Evolutionary conservation across 2,329 filamentous ascomycete species (phyloP).

Genomic region (Xylariales sp.): DNA sequence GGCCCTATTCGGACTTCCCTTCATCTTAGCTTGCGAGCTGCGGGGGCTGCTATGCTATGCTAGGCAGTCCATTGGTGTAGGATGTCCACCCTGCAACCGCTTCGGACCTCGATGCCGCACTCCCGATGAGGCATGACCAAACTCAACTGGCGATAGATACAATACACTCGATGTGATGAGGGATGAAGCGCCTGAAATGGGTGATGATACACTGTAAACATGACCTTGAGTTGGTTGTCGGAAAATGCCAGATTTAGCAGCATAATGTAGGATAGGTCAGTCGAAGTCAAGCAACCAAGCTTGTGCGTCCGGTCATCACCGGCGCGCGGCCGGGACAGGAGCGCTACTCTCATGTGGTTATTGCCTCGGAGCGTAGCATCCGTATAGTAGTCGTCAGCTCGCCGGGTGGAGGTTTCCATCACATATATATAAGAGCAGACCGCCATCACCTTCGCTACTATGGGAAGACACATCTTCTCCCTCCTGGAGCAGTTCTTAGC

Average conservation of each 20-base stretch:
- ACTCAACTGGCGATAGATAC: background rate
- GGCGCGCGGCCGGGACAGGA: background rate
- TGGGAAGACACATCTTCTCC: background rate
- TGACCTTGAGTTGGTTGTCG: background rate
- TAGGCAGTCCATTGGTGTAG: slow-evolving; percentile 25
- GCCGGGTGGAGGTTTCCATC: background rate
- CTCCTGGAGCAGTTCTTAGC: background rate
- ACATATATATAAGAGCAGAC: slow-evolving; percentile 14
- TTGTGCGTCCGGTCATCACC: background rate
- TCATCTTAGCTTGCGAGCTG: background rate
- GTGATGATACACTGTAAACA: background rate
- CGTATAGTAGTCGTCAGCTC: slow-evolving; percentile 6
- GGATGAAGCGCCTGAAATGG: background rate
- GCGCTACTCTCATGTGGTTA: slow-evolving; percentile 4
- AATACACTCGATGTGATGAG: background rate
- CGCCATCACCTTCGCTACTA: background rate
- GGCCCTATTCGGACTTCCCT: background rate
- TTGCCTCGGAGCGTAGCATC: slow-evolving; percentile 26
- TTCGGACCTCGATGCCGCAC: slow-evolving; percentile 27
- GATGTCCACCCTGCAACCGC: slow-evolving; percentile 7
- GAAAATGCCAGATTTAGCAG: background rate
- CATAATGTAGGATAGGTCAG: background rate
- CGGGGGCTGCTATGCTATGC: background rate
- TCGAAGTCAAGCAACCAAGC: background rate
- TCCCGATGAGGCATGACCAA: slow-evolving; percentile 18